These are phyloP conservation scores for Scytalidium sp. DNA, from an alignment of 2,329 filamentous ascomycete species.

Conservation along the genomic window DNA sequence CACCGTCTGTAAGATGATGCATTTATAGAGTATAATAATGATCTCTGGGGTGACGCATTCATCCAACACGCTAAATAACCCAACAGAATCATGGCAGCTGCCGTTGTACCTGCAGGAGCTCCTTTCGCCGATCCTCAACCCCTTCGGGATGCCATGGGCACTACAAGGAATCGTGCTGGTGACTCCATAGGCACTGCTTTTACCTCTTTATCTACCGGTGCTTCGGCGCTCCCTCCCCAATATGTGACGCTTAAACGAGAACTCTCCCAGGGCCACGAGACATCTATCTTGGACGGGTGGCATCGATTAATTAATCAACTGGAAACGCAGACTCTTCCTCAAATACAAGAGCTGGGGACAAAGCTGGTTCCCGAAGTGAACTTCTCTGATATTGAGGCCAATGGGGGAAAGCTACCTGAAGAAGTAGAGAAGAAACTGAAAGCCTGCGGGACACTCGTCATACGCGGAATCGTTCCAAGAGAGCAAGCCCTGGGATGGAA, in stretches of 20 bases:
- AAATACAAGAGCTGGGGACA: neutral
- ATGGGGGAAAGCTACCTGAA: neutral
- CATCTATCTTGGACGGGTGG: neutral
- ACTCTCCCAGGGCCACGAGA: neutral
- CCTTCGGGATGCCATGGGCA: neutral
- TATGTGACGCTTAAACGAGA: neutral
- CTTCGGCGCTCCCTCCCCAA: neutral
- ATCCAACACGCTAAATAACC: too few species aligned
- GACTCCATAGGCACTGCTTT: neutral
- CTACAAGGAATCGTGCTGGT: neutral
- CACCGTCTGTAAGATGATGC: too few species aligned
- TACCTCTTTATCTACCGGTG: neutral
- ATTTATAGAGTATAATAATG: too few species aligned
- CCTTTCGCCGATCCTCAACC: neutral
- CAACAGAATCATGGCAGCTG: neutral
- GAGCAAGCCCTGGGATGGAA: conserved; percentile 62
- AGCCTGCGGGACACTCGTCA: conserved; percentile 37
- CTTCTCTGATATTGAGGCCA: neutral
- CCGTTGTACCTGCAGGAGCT: neutral
- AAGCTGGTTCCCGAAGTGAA: neutral
- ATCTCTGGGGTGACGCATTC: too few species aligned
- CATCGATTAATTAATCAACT: neutral
- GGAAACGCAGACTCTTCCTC: neutral
- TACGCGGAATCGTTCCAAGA: conserved; percentile 61
- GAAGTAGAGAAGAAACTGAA: conserved; percentile 22